These are phyloP conservation scores for Xerophyta viscosa DNA, from an alignment of 106 monocot species.

Conservation along the genomic window DNA sequence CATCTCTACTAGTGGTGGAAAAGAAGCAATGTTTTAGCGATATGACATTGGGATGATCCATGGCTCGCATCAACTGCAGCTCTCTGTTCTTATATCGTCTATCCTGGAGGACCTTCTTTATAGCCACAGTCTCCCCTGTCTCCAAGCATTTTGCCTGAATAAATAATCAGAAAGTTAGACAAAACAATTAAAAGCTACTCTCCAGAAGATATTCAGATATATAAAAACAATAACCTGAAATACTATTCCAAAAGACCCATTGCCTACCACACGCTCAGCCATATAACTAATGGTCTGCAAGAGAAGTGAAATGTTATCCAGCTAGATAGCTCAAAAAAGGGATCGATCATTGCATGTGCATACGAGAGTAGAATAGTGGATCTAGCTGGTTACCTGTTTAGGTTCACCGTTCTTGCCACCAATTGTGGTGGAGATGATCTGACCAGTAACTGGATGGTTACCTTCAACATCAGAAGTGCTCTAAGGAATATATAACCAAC, in stretches of 20 bases:
- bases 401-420: slow-evolving; percentile 78
- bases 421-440: slow-evolving; percentile 82
- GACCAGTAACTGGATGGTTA: slow-evolving; percentile 66
- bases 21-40: slow-evolving; percentile 85
- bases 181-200: neutral
- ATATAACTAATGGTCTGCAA: slow-evolving; percentile 87
- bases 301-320: neutral
- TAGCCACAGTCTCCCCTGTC: slow-evolving; percentile 79
- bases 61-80: slow-evolving; percentile 69
- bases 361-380: too few relatives aligned
- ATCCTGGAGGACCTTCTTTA: slow-evolving; percentile 79
- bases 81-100: slow-evolving; percentile 78
- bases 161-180: neutral
- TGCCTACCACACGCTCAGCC: slow-evolving; percentile 94
- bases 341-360: too few relatives aligned
- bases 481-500: slow-evolving; percentile 9
- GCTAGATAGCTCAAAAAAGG: too few relatives aligned
- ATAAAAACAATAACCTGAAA: slow-evolving; percentile 55
- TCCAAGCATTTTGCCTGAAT: slow-evolving; percentile 85
- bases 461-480: slow-evolving; percentile 31
- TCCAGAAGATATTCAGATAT: neutral
- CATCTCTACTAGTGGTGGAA: slow-evolving; percentile 72
- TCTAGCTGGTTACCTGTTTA: slow-evolving; percentile 38
- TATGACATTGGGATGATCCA: slow-evolving; percentile 76
- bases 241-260: slow-evolving; percentile 89